A percentile compares a stretch with the other conserved stretches of the same genome.
Conservation (phyloP, 2,329 filamentous ascomycete species). For the Colletotrichum euphorbiae region DNA sequence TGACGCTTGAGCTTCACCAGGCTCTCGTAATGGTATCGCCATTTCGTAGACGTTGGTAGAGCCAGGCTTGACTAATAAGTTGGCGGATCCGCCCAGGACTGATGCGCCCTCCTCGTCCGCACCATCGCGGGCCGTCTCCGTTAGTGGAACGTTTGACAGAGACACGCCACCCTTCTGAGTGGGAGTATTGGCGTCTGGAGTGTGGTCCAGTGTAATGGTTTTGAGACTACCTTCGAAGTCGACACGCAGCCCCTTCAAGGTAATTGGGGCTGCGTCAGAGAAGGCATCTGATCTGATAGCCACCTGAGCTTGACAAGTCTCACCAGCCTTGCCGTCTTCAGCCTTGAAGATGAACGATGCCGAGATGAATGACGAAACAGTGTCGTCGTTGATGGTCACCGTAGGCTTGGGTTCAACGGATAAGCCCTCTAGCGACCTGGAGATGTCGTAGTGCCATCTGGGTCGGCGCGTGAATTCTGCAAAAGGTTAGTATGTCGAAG, state of each 20-base stretch:
- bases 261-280: conserved; percentile 61
- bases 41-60: conserved; percentile 79
- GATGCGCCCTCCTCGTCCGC: conserved; percentile 47
- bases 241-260: conserved; percentile 63
- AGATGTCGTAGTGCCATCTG: conserved; percentile 72
- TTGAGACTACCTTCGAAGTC: conserved; percentile 69
- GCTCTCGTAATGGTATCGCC: conserved; percentile 79
- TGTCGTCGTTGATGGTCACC: conserved; percentile 63
- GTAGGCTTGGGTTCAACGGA: conserved; percentile 57
- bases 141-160: conserved; percentile 46
- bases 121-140: conserved; percentile 16
- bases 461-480: conserved; percentile 63
- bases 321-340: conserved; percentile 71
- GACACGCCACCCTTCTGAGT: conserved; percentile 42
- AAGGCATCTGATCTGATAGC: conserved; percentile 68
- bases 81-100: conserved; percentile 45
- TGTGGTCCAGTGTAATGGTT: conserved; percentile 63
- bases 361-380: conserved; percentile 64
- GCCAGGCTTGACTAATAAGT: conserved; percentile 75
- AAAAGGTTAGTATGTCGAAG: conserved; percentile 41
- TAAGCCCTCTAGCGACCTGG: conserved; percentile 65
- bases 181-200: conserved; percentile 36
- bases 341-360: conserved; percentile 69
- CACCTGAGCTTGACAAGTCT: conserved; percentile 68
- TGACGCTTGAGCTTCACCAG: conserved; percentile 78